These are phyloP conservation scores for Aspergillus steynii DNA, from an alignment of 495 filamentous ascomycete genomes.

Conservation along the genomic window DNA sequence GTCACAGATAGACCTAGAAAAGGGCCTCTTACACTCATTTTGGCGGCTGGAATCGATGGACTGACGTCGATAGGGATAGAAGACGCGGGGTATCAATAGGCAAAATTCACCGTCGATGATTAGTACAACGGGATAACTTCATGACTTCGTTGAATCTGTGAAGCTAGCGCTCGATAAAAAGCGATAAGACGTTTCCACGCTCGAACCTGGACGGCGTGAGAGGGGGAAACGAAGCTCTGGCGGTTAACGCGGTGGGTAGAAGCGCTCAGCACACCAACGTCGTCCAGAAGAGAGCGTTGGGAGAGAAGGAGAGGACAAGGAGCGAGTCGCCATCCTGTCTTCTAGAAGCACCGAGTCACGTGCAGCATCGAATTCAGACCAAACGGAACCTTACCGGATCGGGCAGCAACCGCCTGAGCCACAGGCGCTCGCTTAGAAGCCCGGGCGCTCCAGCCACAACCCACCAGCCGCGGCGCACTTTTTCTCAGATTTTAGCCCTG, in stretches of 20 bases:
- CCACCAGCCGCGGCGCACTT: slow-evolving; percentile 42
- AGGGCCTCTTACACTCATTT: slow-evolving; percentile 49
- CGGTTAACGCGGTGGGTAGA: neutral
- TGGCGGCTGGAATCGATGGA: slow-evolving; percentile 15
- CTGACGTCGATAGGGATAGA: slow-evolving; percentile 1
- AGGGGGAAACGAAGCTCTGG: neutral
- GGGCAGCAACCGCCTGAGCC: slow-evolving; percentile 22
- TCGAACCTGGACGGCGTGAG: neutral
- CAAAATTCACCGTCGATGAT: slow-evolving; percentile 46
- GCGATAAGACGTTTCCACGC: slow-evolving; percentile 19
- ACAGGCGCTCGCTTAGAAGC: slow-evolving; percentile 41
- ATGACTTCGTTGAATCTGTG: slow-evolving; percentile 43
- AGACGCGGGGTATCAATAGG: slow-evolving; percentile 20
- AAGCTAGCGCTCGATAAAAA: slow-evolving; percentile 25
- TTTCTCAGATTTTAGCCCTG: slow-evolving; percentile 37
- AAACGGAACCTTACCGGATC: slow-evolving; percentile 1
- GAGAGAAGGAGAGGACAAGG: slow-evolving; percentile 12
- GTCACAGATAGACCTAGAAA: slow-evolving; percentile 1
- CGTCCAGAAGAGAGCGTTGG: slow-evolving; percentile 40
- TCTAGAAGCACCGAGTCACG: slow-evolving; percentile 34
- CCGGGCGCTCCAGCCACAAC: slow-evolving; percentile 37
- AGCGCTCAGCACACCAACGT: slow-evolving; percentile 13
- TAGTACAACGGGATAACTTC: slow-evolving; percentile 46
- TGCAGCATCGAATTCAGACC: slow-evolving; percentile 14
- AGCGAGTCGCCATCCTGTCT: slow-evolving; percentile 27